phyloP scores from a whole-genome alignment of 352 stramenopile genomes.

The Phytophthora pini region DNA sequence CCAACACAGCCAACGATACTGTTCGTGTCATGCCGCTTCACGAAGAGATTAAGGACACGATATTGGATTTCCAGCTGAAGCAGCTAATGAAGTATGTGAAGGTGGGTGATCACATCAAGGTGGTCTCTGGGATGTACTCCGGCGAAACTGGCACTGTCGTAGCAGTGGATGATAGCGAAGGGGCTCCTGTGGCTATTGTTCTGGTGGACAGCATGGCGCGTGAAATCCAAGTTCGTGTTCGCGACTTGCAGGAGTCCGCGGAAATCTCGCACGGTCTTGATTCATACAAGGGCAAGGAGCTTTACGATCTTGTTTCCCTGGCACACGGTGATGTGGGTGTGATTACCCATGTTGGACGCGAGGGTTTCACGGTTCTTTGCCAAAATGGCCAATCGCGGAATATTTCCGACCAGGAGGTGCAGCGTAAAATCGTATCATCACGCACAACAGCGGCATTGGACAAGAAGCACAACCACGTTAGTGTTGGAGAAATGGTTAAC shows the following conservation, averaged over 20 bases:
- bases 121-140: conserved; percentile 89
- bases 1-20: conserved; percentile 89
- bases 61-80: conserved; percentile 90
- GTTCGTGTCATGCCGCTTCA: conserved; percentile 91
- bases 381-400: conserved; percentile 85
- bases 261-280: conserved; percentile 91
- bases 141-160: conserved; percentile 91
- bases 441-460: conserved; percentile 83
- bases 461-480: conserved; percentile 92
- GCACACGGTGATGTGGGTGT: conserved; percentile 89
- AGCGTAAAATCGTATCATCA: conserved; percentile 87
- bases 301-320: conserved; percentile 90
- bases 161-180: conserved; percentile 84
- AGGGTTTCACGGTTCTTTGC: conserved; percentile 88
- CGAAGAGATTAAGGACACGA: conserved; percentile 92
- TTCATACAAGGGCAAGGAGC: conserved; percentile 90
- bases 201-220: conserved; percentile 91
- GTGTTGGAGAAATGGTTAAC: conserved; percentile 91
- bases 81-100: conserved; percentile 93
- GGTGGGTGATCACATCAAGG: conserved; percentile 93
- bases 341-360: conserved; percentile 91
- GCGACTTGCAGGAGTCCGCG: conserved; percentile 90
- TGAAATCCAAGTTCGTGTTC: conserved; percentile 91
- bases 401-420: conserved; percentile 91
- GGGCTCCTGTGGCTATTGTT: conserved; percentile 87